Conservation (phyloP, 768 basidiomycete genomes). For the Boletus pseudopeckii region DNA sequence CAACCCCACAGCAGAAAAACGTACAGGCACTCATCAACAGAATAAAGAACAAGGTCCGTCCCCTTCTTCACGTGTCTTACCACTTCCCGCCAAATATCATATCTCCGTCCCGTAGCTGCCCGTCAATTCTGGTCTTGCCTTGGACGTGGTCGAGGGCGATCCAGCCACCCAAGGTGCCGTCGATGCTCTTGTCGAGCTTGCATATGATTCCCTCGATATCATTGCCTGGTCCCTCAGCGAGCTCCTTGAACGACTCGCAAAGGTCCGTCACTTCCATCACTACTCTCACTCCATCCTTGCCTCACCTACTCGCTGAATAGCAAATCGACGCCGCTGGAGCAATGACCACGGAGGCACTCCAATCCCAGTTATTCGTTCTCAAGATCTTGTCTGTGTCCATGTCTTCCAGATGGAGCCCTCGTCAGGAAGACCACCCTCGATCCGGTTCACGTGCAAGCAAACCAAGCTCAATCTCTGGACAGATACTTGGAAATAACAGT, state of each 20-base stretch:
- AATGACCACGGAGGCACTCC: slow-evolving; percentile 66
- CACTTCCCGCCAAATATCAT: background rate
- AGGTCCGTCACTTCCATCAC: slow-evolving; percentile 44
- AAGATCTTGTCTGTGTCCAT: slow-evolving; percentile 78
- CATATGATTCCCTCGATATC: slow-evolving; percentile 71
- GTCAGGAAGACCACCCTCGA: slow-evolving; percentile 40
- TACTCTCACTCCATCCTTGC: background rate
- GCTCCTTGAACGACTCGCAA: slow-evolving; percentile 71
- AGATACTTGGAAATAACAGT: slow-evolving; percentile 28
- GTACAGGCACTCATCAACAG: slow-evolving; percentile 77
- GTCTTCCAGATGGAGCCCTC: slow-evolving; percentile 66
- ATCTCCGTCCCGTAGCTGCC: slow-evolving; percentile 57
- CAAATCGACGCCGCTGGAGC: slow-evolving; percentile 53
- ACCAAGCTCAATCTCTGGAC: slow-evolving; percentile 31
- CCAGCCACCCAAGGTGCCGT: slow-evolving; percentile 71
- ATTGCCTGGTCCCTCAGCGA: slow-evolving; percentile 78
- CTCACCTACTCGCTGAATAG: slow-evolving; percentile 31
- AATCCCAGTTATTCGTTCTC: slow-evolving; percentile 83
- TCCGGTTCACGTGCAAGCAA: slow-evolving; percentile 43
- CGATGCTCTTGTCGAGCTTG: slow-evolving; percentile 75
- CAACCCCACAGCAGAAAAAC: slow-evolving; percentile 77
- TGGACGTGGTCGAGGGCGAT: slow-evolving; percentile 75
- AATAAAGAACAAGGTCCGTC: slow-evolving; percentile 72
- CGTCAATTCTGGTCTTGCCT: slow-evolving; percentile 71
- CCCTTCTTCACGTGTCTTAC: background rate